Percentiles rank a stretch among this genome's conserved stretches.
Conservation (phyloP, 1,284 basidiomycete genomes). For the Fomitopsis pinicola region DNA sequence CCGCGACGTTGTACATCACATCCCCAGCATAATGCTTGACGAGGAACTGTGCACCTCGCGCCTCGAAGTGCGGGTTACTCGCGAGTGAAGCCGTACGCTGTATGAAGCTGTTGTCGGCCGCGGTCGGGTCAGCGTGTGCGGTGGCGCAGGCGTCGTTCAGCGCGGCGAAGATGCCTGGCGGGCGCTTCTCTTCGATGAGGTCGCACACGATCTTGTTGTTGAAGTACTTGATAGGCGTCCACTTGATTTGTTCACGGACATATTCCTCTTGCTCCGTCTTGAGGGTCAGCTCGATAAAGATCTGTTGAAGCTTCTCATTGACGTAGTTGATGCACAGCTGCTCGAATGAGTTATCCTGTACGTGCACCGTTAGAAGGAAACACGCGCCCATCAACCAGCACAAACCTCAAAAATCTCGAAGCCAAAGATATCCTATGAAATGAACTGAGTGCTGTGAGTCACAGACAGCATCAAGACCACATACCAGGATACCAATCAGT, state of each 20-base stretch:
- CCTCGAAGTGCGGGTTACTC: constrained; percentile 87
- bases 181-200: constrained; percentile 93
- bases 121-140: constrained; percentile 94
- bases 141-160: constrained; percentile 98
- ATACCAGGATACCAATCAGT: constrained; percentile 88
- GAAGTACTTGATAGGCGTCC: constrained; percentile 99
- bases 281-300: constrained; percentile 98
- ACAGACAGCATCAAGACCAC: constrained; percentile 16
- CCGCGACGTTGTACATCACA: constrained; percentile 95
- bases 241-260: constrained; percentile 96
- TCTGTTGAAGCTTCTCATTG: constrained; percentile 99
- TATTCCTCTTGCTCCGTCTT: constrained; percentile 99
- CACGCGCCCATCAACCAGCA: neutral
- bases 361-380: neutral
- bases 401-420: constrained; percentile 94
- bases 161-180: constrained; percentile 97
- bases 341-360: constrained; percentile 94
- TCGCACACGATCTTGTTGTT: constrained; percentile 98
- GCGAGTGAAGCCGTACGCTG: constrained; percentile 84
- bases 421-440: constrained; percentile 84
- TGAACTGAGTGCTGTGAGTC: neutral
- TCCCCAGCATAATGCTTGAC: constrained; percentile 97
- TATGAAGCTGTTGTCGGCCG: constrained; percentile 96
- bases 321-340: constrained; percentile 99
- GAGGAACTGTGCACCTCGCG: constrained; percentile 87